A percentile compares a stretch with the other conserved stretches of the same genome.
These are phyloP conservation scores for Paragyromitra xinjiangensis DNA, from an alignment of 495 filamentous ascomycete species.

Conservation along the genomic window DNA sequence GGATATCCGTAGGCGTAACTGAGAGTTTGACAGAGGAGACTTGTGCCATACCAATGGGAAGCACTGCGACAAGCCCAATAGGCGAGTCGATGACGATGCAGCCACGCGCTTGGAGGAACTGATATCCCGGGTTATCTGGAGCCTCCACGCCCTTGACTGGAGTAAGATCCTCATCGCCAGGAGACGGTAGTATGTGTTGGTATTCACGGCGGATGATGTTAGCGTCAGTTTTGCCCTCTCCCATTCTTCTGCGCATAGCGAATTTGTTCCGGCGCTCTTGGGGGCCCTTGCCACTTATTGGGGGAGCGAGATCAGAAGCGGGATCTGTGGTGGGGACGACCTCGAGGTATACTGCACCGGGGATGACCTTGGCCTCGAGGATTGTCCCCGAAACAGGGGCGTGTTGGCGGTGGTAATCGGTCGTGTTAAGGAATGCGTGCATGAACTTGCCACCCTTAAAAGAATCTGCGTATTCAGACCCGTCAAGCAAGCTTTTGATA, in stretches of 20 bases:
- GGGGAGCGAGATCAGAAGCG: neutral
- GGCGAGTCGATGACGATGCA: conserved; percentile 58
- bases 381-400: conserved; percentile 54
- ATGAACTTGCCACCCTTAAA: conserved; percentile 55
- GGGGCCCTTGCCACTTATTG: neutral
- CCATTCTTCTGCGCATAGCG: conserved; percentile 37
- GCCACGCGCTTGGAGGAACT: conserved; percentile 59
- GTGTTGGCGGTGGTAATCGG: conserved; percentile 58
- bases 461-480: conserved; percentile 30
- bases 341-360: conserved; percentile 55
- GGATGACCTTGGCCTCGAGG: conserved; percentile 57
- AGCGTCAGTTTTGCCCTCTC: conserved; percentile 27
- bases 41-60: conserved; percentile 62
- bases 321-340: conserved; percentile 35
- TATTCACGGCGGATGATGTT: conserved; percentile 43
- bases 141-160: conserved; percentile 34
- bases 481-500: conserved; percentile 53
- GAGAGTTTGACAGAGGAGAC: conserved; percentile 60
- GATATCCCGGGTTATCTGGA: conserved; percentile 59
- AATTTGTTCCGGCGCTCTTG: conserved; percentile 25
- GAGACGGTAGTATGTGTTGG: conserved; percentile 1
- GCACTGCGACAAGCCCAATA: conserved; percentile 58
- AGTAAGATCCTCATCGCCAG: neutral
- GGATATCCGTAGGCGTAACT: conserved; percentile 26
- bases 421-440: conserved; percentile 57